Evolutionary conservation across 2,329 filamentous ascomycete species (phyloP), one percentile per base, ranked within the genome.

Genomic region (Alternaria metachromatica): DNA sequence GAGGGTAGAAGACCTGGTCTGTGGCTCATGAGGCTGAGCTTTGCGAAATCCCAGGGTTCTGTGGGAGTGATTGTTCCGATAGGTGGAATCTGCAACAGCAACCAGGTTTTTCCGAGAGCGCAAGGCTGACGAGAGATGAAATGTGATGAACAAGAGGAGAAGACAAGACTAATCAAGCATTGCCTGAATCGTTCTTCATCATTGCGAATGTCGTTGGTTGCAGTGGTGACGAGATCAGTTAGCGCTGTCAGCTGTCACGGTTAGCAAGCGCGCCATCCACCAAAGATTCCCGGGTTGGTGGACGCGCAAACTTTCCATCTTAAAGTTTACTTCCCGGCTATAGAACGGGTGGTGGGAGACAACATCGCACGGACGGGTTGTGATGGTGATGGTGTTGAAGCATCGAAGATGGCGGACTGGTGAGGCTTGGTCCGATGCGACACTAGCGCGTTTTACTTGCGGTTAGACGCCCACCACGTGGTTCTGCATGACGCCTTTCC

Each of bases 391-490:
- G 30, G 37, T 30, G 30, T 6, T 28, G 37, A 37, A 20, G 28
- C 26, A 48, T 41, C 18, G 50, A n/a, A 48, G 21, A 21, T 26
- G 41, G 30, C 26, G 23, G 25, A 48, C 18, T 9, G n/a, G n/a
- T 37, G 30, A 30, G 45, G 33, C 11, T 20, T 25, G 48, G 28
- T 25, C 43, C 43, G 10, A 53, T 56, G 25, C 48, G 30, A 18
- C 50, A 49, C 49, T 49, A 51, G 44, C 37, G 44, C 45, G 15
- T 12, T 49, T 45, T 50, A 49, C 15, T 53, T 62, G 33, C 18
- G 58, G 63, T 33, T 66, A 62, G 63, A 45, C 13, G n/a, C 57
- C 48, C 37, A 63, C 59, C 56, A 66, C 64, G 64, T 68, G 60
- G 50, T 58, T 62, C 41, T 62, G 59, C 59, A 58, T 57, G 45